Percentiles rank a stretch among this genome's conserved stretches.
Conservation (phyloP, 495 filamentous ascomycete genomes). For the Lentithecium fluviatile region DNA sequence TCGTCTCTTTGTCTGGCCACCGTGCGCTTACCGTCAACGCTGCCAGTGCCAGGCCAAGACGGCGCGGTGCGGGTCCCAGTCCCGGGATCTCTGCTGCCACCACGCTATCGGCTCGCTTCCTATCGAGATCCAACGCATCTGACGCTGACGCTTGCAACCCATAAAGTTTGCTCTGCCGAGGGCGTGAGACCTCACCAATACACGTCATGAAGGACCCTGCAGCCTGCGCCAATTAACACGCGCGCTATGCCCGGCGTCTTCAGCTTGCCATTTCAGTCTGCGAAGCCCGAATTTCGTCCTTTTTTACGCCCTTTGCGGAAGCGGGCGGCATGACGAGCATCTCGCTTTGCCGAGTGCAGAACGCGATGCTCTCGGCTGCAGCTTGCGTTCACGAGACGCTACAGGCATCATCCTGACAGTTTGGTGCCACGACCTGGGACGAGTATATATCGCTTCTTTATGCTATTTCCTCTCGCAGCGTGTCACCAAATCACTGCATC, state of each 20-base stretch:
- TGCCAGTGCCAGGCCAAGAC: too few relatives aligned
- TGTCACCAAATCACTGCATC: neutral
- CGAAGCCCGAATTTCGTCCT: neutral
- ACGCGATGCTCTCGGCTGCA: neutral
- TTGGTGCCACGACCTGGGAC: neutral
- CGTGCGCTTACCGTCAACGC: too few relatives aligned
- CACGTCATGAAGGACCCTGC: too few relatives aligned
- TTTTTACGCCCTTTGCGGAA: neutral
- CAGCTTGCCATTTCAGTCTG: too few relatives aligned
- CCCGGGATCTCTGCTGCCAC: constrained; percentile 16
- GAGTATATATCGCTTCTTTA: constrained; percentile 15
- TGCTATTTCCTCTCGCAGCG: constrained; percentile 6
- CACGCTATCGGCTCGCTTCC: constrained; percentile 29
- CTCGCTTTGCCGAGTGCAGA: neutral
- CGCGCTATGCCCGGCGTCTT: too few relatives aligned
- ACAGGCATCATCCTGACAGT: constrained; percentile 18
- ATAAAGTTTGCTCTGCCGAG: too few relatives aligned
- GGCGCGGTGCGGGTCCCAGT: constrained; percentile 15
- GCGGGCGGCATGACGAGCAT: constrained; percentile 5
- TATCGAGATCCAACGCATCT: constrained; percentile 18
- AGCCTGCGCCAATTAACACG: neutral
- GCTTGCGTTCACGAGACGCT: neutral
- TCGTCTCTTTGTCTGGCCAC: too few relatives aligned
- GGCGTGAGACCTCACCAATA: too few relatives aligned
- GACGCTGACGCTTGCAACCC: neutral